Evolutionary conservation across 345 rosid genomes (phyloP), one percentile per base, ranked within the genome.

Genomic region (Noccaea bulbosa): DNA sequence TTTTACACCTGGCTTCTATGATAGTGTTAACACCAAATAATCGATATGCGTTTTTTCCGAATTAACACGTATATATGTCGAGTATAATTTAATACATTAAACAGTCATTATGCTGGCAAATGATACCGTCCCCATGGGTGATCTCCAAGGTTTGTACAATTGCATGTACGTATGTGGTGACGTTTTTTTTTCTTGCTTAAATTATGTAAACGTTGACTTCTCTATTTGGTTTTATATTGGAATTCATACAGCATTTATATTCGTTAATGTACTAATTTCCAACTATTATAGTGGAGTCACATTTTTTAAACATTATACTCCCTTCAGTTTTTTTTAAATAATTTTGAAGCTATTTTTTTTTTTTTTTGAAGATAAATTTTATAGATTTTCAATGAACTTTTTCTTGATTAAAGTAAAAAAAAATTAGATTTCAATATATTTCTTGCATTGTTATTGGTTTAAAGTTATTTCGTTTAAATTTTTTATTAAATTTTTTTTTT

Each of bases 141-240:
- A 57, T 39, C 37, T 48, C 16, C 11, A 39, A 44, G 50, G 49
- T 16, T 44, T 47, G 5, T 34, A 24, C 27, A 33, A 33, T 33
- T 33, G 35, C 27, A 24, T 24, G 27, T 51, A 73, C 71, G 72
- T 73, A 73, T 30, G 77, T 32, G 53, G 38, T 73, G 77, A 65
- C 72, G 67, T 57, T 57, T 73, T 72, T 8, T 8, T 39, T 24
- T 30, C 4, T 54, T 22, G 11, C 55, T 39, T 34, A 41, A 17
- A 62, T n/a, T 43, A 52, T 62, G 61, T 62, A 41, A 32, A 52
- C 53, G 54, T 44, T 71, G 69, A 71, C 53, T 61, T 71, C 8
- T 71, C 8, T 71, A 2, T 56, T 20, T 56, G 46, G 9, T 57
- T 69, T 7, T 20, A 43, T 54, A 54, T 5, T 17, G 11, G 20